Evolutionary conservation across 768 basidiomycete genomes (phyloP).

Genomic region (Podaxis pistillaris): DNA sequence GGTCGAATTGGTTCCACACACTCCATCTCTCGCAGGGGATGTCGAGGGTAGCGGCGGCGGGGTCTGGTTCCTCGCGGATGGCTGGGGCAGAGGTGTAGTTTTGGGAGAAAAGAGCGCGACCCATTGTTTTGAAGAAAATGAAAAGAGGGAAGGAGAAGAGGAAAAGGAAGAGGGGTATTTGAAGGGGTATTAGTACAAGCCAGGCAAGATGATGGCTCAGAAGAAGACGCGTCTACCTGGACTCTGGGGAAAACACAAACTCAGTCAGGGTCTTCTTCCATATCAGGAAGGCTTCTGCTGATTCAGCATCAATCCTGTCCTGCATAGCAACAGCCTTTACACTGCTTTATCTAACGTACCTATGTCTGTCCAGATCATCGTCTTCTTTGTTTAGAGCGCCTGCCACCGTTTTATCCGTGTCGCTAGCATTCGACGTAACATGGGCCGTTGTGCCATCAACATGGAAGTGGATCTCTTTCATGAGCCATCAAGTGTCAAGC

Average conservation of each 20-base stretch:
- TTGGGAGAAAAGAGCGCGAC: conserved; percentile 58
- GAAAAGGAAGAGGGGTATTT: conserved; percentile 19
- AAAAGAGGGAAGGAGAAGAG: conserved; percentile 3
- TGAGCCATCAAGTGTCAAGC: conserved; percentile 1
- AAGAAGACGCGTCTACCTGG: conserved; percentile 25
- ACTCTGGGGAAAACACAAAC: conserved; percentile 15
- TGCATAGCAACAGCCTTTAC: conserved; percentile 10
- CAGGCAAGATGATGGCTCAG: conserved; percentile 24
- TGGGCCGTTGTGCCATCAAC: not conserved
- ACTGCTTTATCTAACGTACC: not conserved
- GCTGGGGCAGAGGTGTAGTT: conserved; percentile 36
- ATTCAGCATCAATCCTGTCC: not conserved
- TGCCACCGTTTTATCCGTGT: not conserved
- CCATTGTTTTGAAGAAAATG: conserved; percentile 37
- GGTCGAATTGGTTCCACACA: conserved; percentile 67
- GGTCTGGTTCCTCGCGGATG: conserved; percentile 46
- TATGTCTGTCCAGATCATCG: not conserved
- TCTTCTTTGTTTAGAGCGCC: not conserved
- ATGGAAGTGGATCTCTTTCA: not conserved
- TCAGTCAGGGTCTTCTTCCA: not conserved
- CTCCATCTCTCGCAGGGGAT: conserved; percentile 58
- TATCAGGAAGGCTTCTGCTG: conserved; percentile 9
- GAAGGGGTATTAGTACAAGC: conserved; percentile 28
- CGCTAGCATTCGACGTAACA: not conserved
- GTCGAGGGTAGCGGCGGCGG: conserved; percentile 35